Evolutionary conservation across 371 early-diverging fungal genomes (phyloP).

Genomic region (Mucor circinelloides): DNA sequence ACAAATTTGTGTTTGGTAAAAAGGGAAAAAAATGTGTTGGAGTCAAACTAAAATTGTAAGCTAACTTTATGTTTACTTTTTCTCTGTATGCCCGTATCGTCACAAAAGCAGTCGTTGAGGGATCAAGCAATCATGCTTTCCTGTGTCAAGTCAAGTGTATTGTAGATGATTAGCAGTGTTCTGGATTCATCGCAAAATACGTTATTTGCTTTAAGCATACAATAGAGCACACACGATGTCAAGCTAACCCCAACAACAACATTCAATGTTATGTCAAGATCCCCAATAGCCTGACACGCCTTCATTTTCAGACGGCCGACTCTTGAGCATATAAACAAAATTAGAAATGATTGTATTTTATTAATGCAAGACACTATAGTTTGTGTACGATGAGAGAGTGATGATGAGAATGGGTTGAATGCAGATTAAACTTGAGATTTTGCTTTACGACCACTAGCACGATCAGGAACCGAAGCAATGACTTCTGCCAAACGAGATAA

Average conservation of each 20-base stretch:
- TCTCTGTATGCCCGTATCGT: neutral
- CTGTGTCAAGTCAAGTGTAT: neutral
- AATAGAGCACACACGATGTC: too few species aligned
- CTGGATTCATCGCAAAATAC: too few species aligned
- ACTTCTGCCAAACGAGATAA: slow-evolving; percentile 20
- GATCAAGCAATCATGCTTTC: neutral
- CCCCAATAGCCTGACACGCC: too few species aligned
- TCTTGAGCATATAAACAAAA: too few species aligned
- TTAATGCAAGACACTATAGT: neutral
- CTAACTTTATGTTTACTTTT: neutral
- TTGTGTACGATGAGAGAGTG: too few species aligned
- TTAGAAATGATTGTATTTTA: neutral
- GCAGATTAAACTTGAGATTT: slow-evolving; percentile 11
- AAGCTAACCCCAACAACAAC: neutral
- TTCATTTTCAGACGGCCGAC: too few species aligned
- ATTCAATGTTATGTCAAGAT: too few species aligned
- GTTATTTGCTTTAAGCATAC: too few species aligned
- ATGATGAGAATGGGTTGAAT: neutral
- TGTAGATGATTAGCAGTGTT: too few species aligned
- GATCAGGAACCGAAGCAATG: slow-evolving; percentile 19
- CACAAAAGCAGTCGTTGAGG: neutral
- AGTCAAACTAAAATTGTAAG: slow-evolving; percentile 2
- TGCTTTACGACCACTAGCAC: neutral
- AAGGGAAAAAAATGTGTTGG: slow-evolving; percentile 3
- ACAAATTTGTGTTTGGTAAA: neutral